phyloP scores from a whole-genome alignment of 768 basidiomycete genomes.

The Kondoa subrosea region DNA sequence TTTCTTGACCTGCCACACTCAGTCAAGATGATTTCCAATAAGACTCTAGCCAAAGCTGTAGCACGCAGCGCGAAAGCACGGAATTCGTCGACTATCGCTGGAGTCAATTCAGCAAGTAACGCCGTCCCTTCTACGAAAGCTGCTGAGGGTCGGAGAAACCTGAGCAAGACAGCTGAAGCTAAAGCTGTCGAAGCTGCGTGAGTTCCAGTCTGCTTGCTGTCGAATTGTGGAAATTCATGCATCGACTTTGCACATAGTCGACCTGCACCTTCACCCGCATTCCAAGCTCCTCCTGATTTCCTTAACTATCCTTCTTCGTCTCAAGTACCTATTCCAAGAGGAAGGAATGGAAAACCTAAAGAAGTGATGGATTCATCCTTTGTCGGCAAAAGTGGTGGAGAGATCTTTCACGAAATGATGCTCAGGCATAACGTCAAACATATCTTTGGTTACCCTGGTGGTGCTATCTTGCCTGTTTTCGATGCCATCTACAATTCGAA shows the following conservation, averaged over 20 bases:
- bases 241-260: slow-evolving; percentile 12
- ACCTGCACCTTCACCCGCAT: slow-evolving; percentile 23
- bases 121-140: background rate
- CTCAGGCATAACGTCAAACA: slow-evolving; percentile 88
- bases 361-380: slow-evolving; percentile 54
- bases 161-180: background rate
- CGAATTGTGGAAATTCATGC: background rate
- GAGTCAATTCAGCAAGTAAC: background rate
- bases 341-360: slow-evolving; percentile 3
- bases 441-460: slow-evolving; percentile 93
- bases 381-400: slow-evolving; percentile 81
- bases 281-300: slow-evolving; percentile 28
- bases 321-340: slow-evolving; percentile 6
- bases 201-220: background rate
- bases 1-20: background rate
- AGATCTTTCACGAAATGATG: slow-evolving; percentile 99
- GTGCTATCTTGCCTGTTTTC: slow-evolving; percentile 97
- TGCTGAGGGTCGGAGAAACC: background rate
- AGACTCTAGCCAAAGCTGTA: background rate
- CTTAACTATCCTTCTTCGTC: slow-evolving; percentile 6
- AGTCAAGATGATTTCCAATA: background rate
- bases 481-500: slow-evolving; percentile 95
- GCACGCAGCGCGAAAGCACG: background rate
- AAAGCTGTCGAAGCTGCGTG: background rate
- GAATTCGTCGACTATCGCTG: background rate